A percentile compares a stretch with the other conserved stretches of the same genome.
Evolutionary conservation across 2,329 filamentous ascomycete genomes (phyloP).

Genomic region (Penicillium sp.): DNA sequence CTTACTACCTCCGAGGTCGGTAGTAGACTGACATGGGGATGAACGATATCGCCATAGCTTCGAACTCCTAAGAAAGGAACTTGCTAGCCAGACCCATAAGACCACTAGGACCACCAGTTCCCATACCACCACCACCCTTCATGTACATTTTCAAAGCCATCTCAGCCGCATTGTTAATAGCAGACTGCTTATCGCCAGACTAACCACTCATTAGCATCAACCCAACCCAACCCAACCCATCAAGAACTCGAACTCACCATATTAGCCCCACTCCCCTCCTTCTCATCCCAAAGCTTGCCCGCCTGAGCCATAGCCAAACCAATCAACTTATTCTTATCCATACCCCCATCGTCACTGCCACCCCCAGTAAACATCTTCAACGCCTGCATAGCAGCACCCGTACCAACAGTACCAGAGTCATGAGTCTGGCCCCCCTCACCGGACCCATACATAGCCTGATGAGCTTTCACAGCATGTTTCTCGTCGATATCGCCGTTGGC

Average conservation of each 20-base stretch:
- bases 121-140: conserved; percentile 60
- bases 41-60: neutral
- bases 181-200: conserved; percentile 71
- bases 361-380: conserved; percentile 70
- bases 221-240: neutral
- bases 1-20: too few species aligned
- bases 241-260: conserved; percentile 40
- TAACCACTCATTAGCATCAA: conserved; percentile 16
- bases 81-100: conserved; percentile 58
- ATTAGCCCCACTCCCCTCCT: conserved; percentile 50
- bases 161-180: conserved; percentile 72
- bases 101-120: conserved; percentile 47
- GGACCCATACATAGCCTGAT: conserved; percentile 67
- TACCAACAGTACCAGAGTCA: conserved; percentile 43
- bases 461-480: conserved; percentile 64
- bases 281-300: conserved; percentile 67
- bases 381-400: conserved; percentile 53
- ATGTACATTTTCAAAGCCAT: conserved; percentile 88
- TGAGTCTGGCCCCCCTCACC: conserved; percentile 34
- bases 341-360: conserved; percentile 37
- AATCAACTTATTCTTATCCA: conserved; percentile 73
- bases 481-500: conserved; percentile 55
- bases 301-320: conserved; percentile 85
- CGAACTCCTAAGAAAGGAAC: conserved; percentile 43
- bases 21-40: neutral